Conservation (phyloP, 306 rosid species). For the Prunus persica region DNA sequence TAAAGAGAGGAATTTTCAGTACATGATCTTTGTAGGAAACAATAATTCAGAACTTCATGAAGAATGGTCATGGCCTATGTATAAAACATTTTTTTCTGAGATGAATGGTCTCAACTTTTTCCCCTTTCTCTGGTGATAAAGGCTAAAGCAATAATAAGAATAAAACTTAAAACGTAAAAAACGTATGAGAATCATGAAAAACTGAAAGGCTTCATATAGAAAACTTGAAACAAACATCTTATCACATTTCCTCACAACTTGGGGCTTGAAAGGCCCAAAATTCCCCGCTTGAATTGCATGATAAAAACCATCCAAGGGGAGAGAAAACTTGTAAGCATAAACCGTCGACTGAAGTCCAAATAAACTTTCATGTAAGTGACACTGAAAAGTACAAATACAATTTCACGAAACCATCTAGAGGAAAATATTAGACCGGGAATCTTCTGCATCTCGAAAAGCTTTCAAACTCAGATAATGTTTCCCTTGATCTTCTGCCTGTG, state of each 20-base stretch:
- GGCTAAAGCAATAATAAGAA: too few relatives aligned
- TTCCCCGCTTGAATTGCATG: constrained; percentile 66
- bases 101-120: neutral
- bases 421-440: constrained; percentile 30
- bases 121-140: neutral
- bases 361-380: constrained; percentile 34
- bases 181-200: neutral
- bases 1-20: neutral
- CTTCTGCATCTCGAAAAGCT: constrained; percentile 22
- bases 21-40: neutral
- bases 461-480: constrained; percentile 34
- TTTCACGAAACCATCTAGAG: constrained; percentile 32
- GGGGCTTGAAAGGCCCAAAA: constrained; percentile 43
- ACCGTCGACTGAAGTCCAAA: constrained; percentile 26
- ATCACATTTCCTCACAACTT: constrained; percentile 31
- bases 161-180: neutral
- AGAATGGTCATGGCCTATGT: neutral
- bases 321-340: constrained; percentile 34
- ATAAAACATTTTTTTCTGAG: neutral
- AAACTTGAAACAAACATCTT: constrained; percentile 31
- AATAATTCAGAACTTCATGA: neutral
- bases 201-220: neutral
- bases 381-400: constrained; percentile 37
- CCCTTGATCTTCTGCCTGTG: neutral
- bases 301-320: constrained; percentile 61